phyloP scores from a whole-genome alignment of 495 filamentous ascomycete species.

The Sphaerosporella brunnea region DNA sequence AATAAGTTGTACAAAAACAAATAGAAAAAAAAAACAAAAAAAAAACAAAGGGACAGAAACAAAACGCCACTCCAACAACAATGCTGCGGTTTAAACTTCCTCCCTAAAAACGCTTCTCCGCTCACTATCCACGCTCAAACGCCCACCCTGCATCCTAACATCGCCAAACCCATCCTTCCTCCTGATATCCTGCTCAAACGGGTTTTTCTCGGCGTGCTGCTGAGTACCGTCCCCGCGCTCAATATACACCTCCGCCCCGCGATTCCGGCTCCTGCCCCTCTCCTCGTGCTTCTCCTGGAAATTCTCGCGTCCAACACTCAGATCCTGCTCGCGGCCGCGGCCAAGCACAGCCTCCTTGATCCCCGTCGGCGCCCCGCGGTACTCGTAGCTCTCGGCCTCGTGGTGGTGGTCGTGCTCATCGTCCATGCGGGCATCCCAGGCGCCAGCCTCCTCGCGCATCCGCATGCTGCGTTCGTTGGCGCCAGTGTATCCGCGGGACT shows the following conservation, averaged over 20 bases:
- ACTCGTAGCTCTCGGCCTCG: conserved; percentile 29
- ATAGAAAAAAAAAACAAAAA: no score
- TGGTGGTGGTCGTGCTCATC: no score
- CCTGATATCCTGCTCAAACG: conserved; percentile 19
- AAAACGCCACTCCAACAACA: no score
- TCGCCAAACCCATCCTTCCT: conserved; percentile 22
- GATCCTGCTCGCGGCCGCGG: conserved; percentile 4
- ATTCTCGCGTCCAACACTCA: conserved; percentile 9
- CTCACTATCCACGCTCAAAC: conserved; percentile 29
- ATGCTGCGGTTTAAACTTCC: no score
- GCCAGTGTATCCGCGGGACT: conserved; percentile 29
- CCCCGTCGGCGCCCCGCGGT: conserved; percentile 5
- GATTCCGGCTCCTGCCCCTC: conserved; percentile 24
- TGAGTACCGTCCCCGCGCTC: conserved; percentile 2
- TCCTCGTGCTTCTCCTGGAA: no score
- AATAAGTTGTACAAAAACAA: no score
- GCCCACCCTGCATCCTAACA: conserved; percentile 29
- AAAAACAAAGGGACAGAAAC: no score
- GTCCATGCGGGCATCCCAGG: conserved; percentile 37
- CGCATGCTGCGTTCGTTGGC: conserved; percentile 14
- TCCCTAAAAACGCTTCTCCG: conserved; percentile 41
- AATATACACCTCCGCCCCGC: conserved; percentile 8
- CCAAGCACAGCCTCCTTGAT: conserved; percentile 1
- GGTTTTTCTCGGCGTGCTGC: conserved; percentile 11
- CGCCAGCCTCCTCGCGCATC: conserved; percentile 34